These are phyloP conservation scores for Dryas alaskensis DNA, from an alignment of 306 rosid genomes.

Conservation along the genomic window DNA sequence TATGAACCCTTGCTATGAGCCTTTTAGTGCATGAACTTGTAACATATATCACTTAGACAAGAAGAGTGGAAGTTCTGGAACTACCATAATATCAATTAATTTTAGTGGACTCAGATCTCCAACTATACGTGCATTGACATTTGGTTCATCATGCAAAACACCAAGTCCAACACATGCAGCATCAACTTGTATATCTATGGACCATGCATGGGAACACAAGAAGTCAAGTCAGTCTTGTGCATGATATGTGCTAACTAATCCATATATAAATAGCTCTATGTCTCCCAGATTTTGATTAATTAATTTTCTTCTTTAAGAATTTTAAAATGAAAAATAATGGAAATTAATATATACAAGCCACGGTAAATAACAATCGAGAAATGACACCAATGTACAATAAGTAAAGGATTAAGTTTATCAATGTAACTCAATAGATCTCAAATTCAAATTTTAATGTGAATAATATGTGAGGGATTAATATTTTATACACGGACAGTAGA, in stretches of 20 bases:
- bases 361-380: too few species aligned
- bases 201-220: conserved; percentile 22
- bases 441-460: too few species aligned
- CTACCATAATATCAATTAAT: neutral
- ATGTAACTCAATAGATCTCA: too few species aligned
- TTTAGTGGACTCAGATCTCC: neutral
- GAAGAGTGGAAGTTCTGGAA: neutral
- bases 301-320: neutral
- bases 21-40: neutral
- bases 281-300: neutral
- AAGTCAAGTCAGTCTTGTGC: conserved; percentile 16
- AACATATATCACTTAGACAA: neutral
- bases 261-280: neutral
- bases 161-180: neutral
- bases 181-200: neutral
- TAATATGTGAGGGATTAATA: too few species aligned
- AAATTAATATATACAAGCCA: neutral
- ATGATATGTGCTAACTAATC: neutral
- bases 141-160: neutral
- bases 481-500: too few species aligned
- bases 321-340: too few species aligned
- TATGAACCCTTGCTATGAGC: neutral
- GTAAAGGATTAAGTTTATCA: too few species aligned
- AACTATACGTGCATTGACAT: conserved; percentile 12
- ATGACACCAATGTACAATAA: too few species aligned